Percentiles rank a stretch among this genome's conserved stretches.
Conservation (phyloP, 2,329 filamentous ascomycete genomes). For the Ramularia collo-cygni region DNA sequence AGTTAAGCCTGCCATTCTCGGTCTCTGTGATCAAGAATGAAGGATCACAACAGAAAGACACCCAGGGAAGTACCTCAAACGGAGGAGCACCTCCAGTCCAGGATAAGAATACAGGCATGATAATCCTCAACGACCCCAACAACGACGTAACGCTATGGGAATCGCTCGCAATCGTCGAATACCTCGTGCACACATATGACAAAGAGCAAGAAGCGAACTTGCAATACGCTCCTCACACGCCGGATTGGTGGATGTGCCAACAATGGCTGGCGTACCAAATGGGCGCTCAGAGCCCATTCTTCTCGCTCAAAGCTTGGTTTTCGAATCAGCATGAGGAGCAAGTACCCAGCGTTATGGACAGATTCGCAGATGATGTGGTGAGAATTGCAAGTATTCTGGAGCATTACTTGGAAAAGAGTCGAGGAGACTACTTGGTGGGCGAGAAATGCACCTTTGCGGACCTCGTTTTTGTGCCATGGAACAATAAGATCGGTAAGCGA, state of each 20-base stretch:
- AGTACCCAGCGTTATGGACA: conserved; percentile 1
- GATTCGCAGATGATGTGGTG: neutral
- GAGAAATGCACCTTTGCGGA: no score
- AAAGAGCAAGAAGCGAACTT: neutral
- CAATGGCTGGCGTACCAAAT: conserved; percentile 1
- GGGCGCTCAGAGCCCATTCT: conserved; percentile 1
- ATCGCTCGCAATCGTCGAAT: neutral
- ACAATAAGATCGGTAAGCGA: no score
- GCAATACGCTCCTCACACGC: neutral
- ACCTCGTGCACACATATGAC: neutral
- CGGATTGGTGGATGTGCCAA: neutral
- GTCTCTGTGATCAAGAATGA: no score
- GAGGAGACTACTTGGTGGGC: no score
- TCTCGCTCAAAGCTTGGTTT: conserved; percentile 1
- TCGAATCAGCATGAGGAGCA: no score
- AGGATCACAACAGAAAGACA: no score
- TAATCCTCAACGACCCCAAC: neutral
- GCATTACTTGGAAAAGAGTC: no score
- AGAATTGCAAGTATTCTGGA: no score
- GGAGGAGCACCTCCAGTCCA: neutral
- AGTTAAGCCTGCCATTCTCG: no score
- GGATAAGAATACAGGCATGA: conserved; percentile 2
- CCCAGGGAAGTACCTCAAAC: no score
- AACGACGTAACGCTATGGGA: neutral
- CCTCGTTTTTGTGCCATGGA: no score